Base-by-base conservation (phyloP, 2,329 filamentous ascomycete species). In the Pseudogymnoascus sp. region DNA sequence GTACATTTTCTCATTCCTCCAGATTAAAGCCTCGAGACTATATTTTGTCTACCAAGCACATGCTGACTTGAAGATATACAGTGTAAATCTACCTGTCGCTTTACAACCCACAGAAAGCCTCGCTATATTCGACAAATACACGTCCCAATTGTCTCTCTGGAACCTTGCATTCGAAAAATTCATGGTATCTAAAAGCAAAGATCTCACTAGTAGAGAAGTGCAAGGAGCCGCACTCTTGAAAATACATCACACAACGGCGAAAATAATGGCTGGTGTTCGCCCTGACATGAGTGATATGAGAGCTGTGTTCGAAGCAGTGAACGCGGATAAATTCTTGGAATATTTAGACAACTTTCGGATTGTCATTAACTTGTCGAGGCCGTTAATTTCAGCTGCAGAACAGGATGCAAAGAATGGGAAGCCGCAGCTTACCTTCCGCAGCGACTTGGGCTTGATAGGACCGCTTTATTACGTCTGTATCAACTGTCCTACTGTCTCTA, bases 201-300 rank as follows among this genome's bases (percentile, higher is more conserved):
- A 59, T 5, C 64, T 72, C 11, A 65, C 56, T 16, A 67, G 67
- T 37, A 70, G 65, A 61, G 65, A 72, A 60, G 61, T 73, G 28
- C 68, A 69, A 4, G 69, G 70, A 2, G 70, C 70, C 10, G 70
- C 69, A 16, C 64, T 73, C 1, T 66, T 71, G 1, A 72, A 72
- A 62, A 66, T 73, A 4, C 71, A 73, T 53, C 65, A 70, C 35
- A 62, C 63, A 7, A 67, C 65, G 6, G 61, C 64, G 1, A 64
- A 11, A 35, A 12, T n/a, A 2, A n/a, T 26, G 33, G 63, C 65
- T 46, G 50, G 61, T 62, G 59, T 62, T 19, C 59, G 19, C 31
- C 61, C 46, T 62, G 50, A 63, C 31, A 56, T 62, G 22, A 61
- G n/a, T 46, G 63, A 65, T 62, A 28, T 59, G 12, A 61, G 63